A percentile compares a stretch with the other conserved stretches of the same genome.
phyloP scores from a whole-genome alignment of 2,329 filamentous ascomycete genomes.

The Ploettnerulaceae sp. region DNA sequence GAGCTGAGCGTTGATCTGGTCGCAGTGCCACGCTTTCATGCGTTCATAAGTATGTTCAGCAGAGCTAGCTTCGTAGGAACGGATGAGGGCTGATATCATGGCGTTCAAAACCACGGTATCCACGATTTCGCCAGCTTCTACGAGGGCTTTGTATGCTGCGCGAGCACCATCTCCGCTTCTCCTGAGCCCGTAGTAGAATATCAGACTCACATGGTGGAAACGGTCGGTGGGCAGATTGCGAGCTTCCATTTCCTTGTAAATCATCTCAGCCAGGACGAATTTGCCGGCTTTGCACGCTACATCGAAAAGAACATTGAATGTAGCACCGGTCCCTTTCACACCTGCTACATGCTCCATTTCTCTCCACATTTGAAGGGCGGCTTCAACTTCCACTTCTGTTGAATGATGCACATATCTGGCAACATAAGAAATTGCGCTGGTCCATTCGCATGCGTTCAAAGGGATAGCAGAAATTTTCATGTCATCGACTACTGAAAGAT shows the following conservation, averaged over 20 bases:
- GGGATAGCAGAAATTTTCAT: conserved; percentile 69
- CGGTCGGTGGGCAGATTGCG: conserved; percentile 68
- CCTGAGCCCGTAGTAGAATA: conserved; percentile 77
- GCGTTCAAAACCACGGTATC: conserved; percentile 85
- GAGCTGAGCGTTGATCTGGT: conserved; percentile 23
- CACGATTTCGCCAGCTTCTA: conserved; percentile 80
- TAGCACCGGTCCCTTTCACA: conserved; percentile 65
- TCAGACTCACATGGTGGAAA: conserved; percentile 74
- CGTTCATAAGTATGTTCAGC: conserved; percentile 77
- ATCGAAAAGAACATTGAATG: conserved; percentile 91
- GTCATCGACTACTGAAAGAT: conserved; percentile 78
- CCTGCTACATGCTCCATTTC: conserved; percentile 78
- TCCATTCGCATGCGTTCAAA: conserved; percentile 70
- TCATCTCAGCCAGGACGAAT: conserved; percentile 75
- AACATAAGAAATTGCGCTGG: conserved; percentile 73
- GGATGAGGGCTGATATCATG: conserved; percentile 73
- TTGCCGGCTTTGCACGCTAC: conserved; percentile 81
- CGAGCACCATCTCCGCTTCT: conserved; percentile 70
- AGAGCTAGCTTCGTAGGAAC: conserved; percentile 67
- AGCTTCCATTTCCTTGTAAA: conserved; percentile 73
- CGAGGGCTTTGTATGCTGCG: conserved; percentile 73
- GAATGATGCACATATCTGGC: conserved; percentile 62
- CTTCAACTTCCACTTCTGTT: conserved; percentile 56
- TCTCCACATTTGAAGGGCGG: conserved; percentile 73
- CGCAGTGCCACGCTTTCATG: conserved; percentile 58